Conservation (phyloP, 345 rosid species). For the Draba incana region DNA sequence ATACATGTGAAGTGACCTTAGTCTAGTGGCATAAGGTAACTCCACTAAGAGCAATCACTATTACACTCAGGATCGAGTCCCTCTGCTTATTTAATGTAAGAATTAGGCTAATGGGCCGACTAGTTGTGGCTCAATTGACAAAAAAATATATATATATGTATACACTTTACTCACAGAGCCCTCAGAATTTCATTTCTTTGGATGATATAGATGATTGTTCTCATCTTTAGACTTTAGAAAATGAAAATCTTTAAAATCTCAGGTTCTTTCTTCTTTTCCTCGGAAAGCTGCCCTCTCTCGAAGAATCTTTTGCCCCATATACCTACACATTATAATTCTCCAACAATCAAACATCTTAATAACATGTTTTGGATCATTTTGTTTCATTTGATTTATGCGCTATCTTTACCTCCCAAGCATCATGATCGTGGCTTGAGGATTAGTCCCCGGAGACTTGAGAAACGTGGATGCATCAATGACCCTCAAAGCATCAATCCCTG, state of each 20-base stretch:
- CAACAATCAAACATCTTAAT: background rate
- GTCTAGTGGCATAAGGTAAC: too few species aligned
- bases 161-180: background rate
- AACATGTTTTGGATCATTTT: background rate
- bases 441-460: constrained; percentile 57
- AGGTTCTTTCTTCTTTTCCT: constrained; percentile 4
- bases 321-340: constrained; percentile 33
- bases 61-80: too few species aligned
- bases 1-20: too few species aligned
- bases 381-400: background rate
- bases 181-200: background rate
- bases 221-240: background rate
- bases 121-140: too few species aligned
- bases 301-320: constrained; percentile 51
- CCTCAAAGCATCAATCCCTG: constrained; percentile 52
- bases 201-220: background rate
- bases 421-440: constrained; percentile 68
- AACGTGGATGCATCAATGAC: constrained; percentile 67
- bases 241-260: background rate
- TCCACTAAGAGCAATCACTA: too few species aligned
- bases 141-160: background rate
- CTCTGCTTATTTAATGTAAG: too few species aligned
- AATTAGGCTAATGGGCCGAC: too few species aligned
- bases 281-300: constrained; percentile 17
- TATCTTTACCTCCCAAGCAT: constrained; percentile 70